These are phyloP conservation scores for Diversispora epigaea DNA, from an alignment of 192 early-diverging fungal genomes.

Conservation along the genomic window DNA sequence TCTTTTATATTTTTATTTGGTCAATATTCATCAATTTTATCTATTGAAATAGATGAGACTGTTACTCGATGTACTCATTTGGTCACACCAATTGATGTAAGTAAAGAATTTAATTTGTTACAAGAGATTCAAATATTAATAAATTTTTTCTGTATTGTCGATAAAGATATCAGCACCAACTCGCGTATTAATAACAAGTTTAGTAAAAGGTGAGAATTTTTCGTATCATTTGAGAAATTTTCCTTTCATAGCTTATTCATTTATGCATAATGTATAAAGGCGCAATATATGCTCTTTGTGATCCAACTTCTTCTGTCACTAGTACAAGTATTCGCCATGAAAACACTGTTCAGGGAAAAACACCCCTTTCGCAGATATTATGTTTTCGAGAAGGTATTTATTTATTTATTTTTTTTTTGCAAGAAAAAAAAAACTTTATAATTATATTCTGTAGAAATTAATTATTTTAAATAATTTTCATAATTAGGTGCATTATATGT, in stretches of 20 bases:
- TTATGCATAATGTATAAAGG: neutral
- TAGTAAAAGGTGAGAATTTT: slow-evolving; percentile 15
- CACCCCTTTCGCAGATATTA: slow-evolving; percentile 17
- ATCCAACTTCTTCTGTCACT: neutral
- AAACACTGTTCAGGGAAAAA: neutral
- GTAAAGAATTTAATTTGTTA: neutral
- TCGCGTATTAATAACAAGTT: slow-evolving; percentile 11
- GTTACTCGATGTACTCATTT: slow-evolving; percentile 24
- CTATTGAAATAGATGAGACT: neutral
- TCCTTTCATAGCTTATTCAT: neutral
- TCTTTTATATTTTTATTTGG: neutral
- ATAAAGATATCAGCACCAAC: slow-evolving; percentile 11
- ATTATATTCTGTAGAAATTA: neutral
- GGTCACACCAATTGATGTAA: slow-evolving; percentile 26
- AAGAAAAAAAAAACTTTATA: no score
- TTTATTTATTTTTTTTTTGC: neutral
- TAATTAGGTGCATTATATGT: slow-evolving; percentile 16
- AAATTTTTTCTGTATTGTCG: neutral
- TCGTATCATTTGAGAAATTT: neutral
- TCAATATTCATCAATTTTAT: neutral
- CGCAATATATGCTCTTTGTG: slow-evolving; percentile 7
- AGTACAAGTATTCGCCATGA: neutral
- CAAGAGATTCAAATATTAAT: neutral
- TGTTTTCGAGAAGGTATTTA: slow-evolving; percentile 10
- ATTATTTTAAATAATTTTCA: neutral